Base-by-base conservation (phyloP, 2,329 filamentous ascomycete genomes). In the Cercospora beticola region DNA sequence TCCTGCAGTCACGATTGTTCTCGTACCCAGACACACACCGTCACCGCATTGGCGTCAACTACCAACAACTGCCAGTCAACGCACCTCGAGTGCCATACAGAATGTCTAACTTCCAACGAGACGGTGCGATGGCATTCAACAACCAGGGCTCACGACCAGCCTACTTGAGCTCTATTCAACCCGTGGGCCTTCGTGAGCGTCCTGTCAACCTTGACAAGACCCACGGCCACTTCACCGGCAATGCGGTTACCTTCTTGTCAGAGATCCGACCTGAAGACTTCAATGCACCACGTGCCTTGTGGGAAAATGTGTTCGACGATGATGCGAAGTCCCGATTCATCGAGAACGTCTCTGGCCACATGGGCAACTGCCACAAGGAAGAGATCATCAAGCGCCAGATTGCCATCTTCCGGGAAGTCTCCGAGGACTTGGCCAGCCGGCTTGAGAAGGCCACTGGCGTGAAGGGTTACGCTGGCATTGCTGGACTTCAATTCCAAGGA, bases 1-100 rank as follows among this genome's bases (percentile, higher is more conserved):
- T 92, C 43, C 82, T 92, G 3, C 89, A 92, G 78, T 86, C 86
- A 46, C 88, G 89, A 66, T 83, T 91, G 49, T 91, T 91, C 83
- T 90, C 88, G 1, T 91, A 91, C 80, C 86, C 88, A 10, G 89
- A 92, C 75, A 89, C 86, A 4, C 86, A 88, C 75, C 84, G 85
- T 67, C 84, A 87, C 77, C 83, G 86, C 28, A 76, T 88, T 21
- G 86, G 86, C 30, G 81, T 81, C 71, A 88, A 88, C 79, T 88
- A 87, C 76, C 85, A 88, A 75, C 86, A 88, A 74, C 78, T 88
- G 2, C 86, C 86, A 0, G 83, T 87, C 68, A 80, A 85, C 80
- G 73, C 82, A 82, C 79, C 82, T 75, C 81, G 82, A 82, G 82
- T 80, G 84, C 86, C 83, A 84, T 84, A 90, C 81, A 68, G 83